Evolutionary conservation across 331 rosid genomes (phyloP).

Genomic region (Dryas integrifolia): DNA sequence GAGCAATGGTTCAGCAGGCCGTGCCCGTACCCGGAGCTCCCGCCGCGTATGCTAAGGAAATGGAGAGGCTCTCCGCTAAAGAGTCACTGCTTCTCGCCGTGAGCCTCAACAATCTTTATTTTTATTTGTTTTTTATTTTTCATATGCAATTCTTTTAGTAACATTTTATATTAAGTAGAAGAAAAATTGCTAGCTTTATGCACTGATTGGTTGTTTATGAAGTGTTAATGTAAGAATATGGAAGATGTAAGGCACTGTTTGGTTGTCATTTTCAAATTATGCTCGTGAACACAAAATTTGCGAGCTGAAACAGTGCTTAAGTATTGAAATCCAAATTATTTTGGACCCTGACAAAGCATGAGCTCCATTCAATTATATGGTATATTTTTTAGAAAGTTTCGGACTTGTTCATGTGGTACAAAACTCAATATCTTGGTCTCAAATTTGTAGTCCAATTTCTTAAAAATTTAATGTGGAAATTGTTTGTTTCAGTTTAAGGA

Average conservation of each 20-base stretch:
- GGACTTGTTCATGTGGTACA: not conserved
- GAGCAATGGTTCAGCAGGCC: slow-evolving; percentile 81
- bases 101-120: slow-evolving; percentile 27
- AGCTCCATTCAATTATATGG: not conserved
- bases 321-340: not conserved
- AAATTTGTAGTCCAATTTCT: too few species aligned
- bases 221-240: not conserved
- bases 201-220: not conserved
- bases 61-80: slow-evolving; percentile 98
- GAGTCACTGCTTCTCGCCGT: slow-evolving; percentile 98
- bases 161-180: not conserved
- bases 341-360: not conserved
- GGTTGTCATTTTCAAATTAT: not conserved
- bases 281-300: not conserved
- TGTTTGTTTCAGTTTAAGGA: slow-evolving; percentile 72
- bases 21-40: slow-evolving; percentile 90
- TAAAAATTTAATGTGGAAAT: not conserved
- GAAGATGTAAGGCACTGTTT: not conserved
- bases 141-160: not conserved
- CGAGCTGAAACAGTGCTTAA: not conserved
- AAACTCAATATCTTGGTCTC: not conserved
- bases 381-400: not conserved
- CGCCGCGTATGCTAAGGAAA: slow-evolving; percentile 88
- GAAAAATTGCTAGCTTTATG: not conserved
- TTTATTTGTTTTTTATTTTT: not conserved